phyloP scores from a whole-genome alignment of 495 filamentous ascomycete genomes.

The Penicillium herquei region DNA sequence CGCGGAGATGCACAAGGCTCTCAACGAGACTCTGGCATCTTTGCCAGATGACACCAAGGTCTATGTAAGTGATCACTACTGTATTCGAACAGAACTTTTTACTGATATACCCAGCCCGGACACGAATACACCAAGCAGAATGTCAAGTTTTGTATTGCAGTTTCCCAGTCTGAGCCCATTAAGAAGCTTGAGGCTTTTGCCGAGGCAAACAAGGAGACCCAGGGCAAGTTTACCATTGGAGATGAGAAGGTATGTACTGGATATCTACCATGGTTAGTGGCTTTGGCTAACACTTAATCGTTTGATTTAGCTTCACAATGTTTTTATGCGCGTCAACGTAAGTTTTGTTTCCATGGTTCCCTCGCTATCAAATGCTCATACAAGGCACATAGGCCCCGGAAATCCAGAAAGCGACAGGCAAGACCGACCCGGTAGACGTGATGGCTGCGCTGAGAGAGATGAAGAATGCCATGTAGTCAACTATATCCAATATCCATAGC shows the following conservation, averaged over 20 bases:
- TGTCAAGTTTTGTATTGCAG: slow-evolving; percentile 76
- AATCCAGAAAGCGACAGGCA: slow-evolving; percentile 80
- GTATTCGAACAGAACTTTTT: neutral
- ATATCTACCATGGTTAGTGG: neutral
- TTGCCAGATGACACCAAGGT: slow-evolving; percentile 92
- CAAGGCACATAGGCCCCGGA: slow-evolving; percentile 62
- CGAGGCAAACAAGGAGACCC: slow-evolving; percentile 77
- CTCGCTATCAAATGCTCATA: neutral
- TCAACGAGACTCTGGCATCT: slow-evolving; percentile 79
- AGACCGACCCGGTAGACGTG: slow-evolving; percentile 79
- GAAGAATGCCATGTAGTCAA: slow-evolving; percentile 64
- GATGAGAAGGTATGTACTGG: slow-evolving; percentile 79
- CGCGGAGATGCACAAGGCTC: slow-evolving; percentile 84
- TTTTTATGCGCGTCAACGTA: slow-evolving; percentile 90
- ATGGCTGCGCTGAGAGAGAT: slow-evolving; percentile 85
- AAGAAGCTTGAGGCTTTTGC: slow-evolving; percentile 76
- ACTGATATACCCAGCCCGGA: slow-evolving; percentile 60
- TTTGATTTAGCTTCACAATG: slow-evolving; percentile 77
- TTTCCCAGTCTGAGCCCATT: slow-evolving; percentile 71
- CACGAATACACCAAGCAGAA: slow-evolving; percentile 97
- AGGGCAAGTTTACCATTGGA: slow-evolving; percentile 94
- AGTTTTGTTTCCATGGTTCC: slow-evolving; percentile 26
- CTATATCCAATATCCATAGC: neutral
- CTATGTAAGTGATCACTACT: slow-evolving; percentile 59
- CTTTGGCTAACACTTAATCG: slow-evolving; percentile 6